These are phyloP conservation scores for Fusarium ambrosium DNA, from an alignment of 2,329 filamentous ascomycete species.

Conservation along the genomic window DNA sequence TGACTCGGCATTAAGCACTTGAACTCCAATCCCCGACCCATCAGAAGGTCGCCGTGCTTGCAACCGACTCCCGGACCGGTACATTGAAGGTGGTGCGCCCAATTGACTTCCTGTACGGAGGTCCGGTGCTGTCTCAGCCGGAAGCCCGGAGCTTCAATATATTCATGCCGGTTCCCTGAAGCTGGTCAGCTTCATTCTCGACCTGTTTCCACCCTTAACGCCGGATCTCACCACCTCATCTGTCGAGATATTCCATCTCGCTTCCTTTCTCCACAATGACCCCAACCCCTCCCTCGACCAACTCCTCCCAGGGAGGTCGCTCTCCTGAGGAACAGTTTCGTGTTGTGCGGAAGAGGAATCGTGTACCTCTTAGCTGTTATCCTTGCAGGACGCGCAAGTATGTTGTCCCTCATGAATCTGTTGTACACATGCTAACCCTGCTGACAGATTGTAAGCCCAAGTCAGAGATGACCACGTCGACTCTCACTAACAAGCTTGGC, in stretches of 20 bases:
- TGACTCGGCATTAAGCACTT: conserved; percentile 19
- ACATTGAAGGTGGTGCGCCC: conserved; percentile 7
- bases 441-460: conserved; percentile 54
- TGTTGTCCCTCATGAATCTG: conserved; percentile 50
- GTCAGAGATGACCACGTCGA: neutral
- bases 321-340: conserved; percentile 90
- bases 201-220: conserved; percentile 20
- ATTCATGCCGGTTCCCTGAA: conserved; percentile 42
- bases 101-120: conserved; percentile 8
- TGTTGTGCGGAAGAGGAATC: conserved; percentile 91
- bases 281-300: conserved; percentile 82
- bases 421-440: conserved; percentile 49
- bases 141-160: conserved; percentile 39
- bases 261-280: conserved; percentile 67
- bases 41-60: conserved; percentile 26
- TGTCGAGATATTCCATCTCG: conserved; percentile 39
- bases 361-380: conserved; percentile 91
- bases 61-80: conserved; percentile 26
- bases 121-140: conserved; percentile 1
- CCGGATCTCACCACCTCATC: conserved; percentile 36
- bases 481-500: conserved; percentile 30
- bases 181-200: conserved; percentile 33
- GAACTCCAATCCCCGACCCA: conserved; percentile 31
- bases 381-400: conserved; percentile 94
- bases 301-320: conserved; percentile 79